These are phyloP conservation scores for Penicillium sp. DNA, from an alignment of 2,329 filamentous ascomycete genomes.

Conservation along the genomic window DNA sequence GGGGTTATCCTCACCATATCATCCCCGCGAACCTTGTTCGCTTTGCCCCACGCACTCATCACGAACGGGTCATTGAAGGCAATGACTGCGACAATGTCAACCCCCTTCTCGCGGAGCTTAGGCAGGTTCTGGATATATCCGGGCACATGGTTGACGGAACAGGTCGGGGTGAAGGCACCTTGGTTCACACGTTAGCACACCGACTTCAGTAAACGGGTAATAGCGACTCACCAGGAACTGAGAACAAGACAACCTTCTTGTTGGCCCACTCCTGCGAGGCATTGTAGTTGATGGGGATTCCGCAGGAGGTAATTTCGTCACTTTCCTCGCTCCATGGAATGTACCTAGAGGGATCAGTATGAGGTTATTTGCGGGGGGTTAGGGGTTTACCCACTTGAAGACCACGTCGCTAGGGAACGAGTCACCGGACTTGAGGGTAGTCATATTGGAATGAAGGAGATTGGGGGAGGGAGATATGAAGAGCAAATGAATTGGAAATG, in stretches of 20 bases:
- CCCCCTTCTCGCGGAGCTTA: slow-evolving; percentile 71
- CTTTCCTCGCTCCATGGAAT: slow-evolving; percentile 72
- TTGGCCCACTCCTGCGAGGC: slow-evolving; percentile 72
- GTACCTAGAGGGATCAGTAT: slow-evolving; percentile 53
- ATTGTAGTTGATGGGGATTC: slow-evolving; percentile 73
- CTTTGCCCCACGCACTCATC: slow-evolving; percentile 86
- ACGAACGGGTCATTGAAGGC: slow-evolving; percentile 80
- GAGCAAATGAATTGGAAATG: background rate
- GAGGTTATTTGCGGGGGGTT: background rate
- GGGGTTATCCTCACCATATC: slow-evolving; percentile 49
- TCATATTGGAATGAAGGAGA: slow-evolving; percentile 42
- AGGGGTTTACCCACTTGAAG: slow-evolving; percentile 60
- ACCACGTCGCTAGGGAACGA: slow-evolving; percentile 74
- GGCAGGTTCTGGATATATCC: slow-evolving; percentile 70
- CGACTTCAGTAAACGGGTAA: background rate
- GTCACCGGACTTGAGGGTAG: slow-evolving; percentile 75
- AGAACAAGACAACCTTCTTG: slow-evolving; percentile 71
- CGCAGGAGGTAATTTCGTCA: slow-evolving; percentile 69
- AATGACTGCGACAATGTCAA: slow-evolving; percentile 75
- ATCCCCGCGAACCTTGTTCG: slow-evolving; percentile 71
- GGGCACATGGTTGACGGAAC: slow-evolving; percentile 74
- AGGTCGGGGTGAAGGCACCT: slow-evolving; percentile 82
- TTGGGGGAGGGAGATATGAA: background rate
- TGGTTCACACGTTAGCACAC: background rate
- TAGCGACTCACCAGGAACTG: slow-evolving; percentile 57